Evolutionary conservation across 2,329 filamentous ascomycete genomes (phyloP), one percentile per base, ranked within the genome.

Genomic region (Alternaria triticimaculans): DNA sequence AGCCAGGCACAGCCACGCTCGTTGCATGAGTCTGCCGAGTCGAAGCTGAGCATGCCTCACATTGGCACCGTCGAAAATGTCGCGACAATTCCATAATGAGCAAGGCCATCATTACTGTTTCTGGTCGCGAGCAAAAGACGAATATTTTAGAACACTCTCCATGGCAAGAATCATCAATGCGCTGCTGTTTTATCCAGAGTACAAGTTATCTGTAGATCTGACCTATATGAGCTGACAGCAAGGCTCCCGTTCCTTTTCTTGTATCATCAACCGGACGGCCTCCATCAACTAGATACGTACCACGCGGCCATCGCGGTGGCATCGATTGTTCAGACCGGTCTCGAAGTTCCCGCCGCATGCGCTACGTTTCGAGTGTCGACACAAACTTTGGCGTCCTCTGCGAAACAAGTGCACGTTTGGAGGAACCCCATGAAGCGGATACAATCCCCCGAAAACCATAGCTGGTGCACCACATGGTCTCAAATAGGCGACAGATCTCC

Each of bases 321-420:
- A 23, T 23, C 28, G 7, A 8, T 28, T 26, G 18, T 50, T 41
- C 59, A 50, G 60, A 59, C 55, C 54, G 59, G 59, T 62, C 41
- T 43, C 43, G 23, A 54, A 48, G 41, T 33, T 54, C 23, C 55
- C 45, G 48, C 41, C 12, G 30, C 28, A 20, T 62, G 48, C 60
- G 60, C 48, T 62, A 59, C 48, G 60, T 62, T 59, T 62, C 60
- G 60, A 54, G 59, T 62, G 60, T 62, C 48, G 41, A 18, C 50
- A 26, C 33, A 62, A 53, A 59, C 55, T 62, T 62, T 62, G 48
- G 55, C 55, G 58, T 62, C 55, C 25, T 25, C 55, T 48, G 15
- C 55, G 49, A 59, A 62, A 62, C 60, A 59, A 41, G 23, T 23
- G 60, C 48, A 43, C 25, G 60, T 62, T 62, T 62, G 60, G 60